Conservation (phyloP, 352 stramenopile species). For the Aphanomyces astaci region DNA sequence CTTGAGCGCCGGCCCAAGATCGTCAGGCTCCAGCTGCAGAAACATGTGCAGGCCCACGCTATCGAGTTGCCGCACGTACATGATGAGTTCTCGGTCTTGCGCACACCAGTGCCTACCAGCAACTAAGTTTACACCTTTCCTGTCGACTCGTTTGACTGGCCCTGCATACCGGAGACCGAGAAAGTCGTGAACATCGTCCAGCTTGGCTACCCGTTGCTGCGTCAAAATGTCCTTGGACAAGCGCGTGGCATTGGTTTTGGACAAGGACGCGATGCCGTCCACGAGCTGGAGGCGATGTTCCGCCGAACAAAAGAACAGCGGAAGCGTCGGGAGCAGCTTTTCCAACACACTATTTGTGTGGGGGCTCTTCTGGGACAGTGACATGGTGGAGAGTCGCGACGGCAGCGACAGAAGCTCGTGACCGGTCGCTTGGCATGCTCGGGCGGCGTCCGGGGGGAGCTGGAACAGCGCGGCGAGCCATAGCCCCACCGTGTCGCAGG, state of each 20-base stretch:
- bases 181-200: background rate
- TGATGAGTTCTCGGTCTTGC: constrained; percentile 9
- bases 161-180: constrained; percentile 6
- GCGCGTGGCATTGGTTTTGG: background rate
- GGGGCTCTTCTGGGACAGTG: background rate
- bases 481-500: constrained; percentile 2
- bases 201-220: background rate
- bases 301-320: constrained; percentile 16
- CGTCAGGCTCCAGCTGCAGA: background rate
- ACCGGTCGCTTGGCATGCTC: background rate
- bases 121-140: background rate
- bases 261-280: background rate
- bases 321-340: background rate
- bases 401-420: background rate
- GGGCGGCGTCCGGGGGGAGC: background rate
- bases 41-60: background rate
- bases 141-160: background rate
- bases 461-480: constrained; percentile 9
- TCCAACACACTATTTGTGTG: background rate
- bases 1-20: background rate
- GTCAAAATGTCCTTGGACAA: background rate
- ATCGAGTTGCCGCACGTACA: constrained; percentile 13
- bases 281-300: constrained; percentile 1
- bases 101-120: background rate
- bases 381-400: background rate